Conservation (phyloP, 768 basidiomycete genomes). For the Podaxis sp. region DNA sequence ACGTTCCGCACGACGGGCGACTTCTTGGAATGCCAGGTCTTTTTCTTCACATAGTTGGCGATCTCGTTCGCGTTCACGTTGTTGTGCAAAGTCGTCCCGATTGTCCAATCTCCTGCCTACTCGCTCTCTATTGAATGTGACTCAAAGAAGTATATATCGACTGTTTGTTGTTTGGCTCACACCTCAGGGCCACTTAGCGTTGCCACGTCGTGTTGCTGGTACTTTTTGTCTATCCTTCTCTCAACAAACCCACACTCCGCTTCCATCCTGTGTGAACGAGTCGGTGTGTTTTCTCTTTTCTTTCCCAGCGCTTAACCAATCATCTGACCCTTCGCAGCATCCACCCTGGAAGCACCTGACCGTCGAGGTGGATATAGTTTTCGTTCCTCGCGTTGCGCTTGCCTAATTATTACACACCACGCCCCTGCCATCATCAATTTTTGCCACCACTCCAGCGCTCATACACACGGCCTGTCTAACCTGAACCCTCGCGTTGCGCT, state of each 20-base stretch:
- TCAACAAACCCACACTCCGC: not conserved
- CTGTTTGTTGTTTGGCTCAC: not conserved
- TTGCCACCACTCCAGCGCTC: not conserved
- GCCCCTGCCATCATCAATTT: not conserved
- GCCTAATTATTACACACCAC: not conserved
- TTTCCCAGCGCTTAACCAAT: not conserved
- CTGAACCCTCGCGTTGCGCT: not conserved
- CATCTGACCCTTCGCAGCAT: not conserved
- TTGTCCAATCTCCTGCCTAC: no score
- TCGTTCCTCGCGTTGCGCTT: not conserved
- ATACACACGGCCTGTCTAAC: not conserved
- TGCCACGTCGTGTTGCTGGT: not conserved
- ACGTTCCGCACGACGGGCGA: conserved; percentile 62
- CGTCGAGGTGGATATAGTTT: not conserved
- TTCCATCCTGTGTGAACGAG: not conserved
- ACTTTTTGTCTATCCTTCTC: not conserved
- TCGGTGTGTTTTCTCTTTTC: no score
- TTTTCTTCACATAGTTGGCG: conserved; percentile 75
- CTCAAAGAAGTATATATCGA: not conserved
- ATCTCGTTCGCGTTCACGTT: conserved; percentile 42
- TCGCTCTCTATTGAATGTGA: not conserved
- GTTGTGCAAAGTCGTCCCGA: conserved; percentile 27
- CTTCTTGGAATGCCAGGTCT: conserved; percentile 73
- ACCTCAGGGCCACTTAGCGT: not conserved
- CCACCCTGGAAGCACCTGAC: not conserved